A percentile compares a stretch with the other conserved stretches of the same genome.
phyloP scores from a whole-genome alignment of 108 stramenopile species.

The Nannochloropsis granulata region DNA sequence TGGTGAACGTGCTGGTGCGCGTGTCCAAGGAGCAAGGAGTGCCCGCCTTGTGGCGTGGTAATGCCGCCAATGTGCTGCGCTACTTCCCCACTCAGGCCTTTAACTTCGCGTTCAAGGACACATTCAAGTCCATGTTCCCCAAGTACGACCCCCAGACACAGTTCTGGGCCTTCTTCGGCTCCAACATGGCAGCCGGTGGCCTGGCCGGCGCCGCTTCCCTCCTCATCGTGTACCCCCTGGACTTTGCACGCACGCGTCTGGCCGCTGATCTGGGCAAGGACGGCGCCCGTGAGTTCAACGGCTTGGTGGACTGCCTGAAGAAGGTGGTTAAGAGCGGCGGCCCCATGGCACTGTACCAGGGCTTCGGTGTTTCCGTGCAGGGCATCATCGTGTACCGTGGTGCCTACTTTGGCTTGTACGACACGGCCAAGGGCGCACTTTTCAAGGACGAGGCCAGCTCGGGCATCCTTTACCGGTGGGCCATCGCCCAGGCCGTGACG shows the following conservation, averaged over 20 bases:
- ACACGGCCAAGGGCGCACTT: constrained; percentile 86
- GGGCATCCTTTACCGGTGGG: constrained; percentile 86
- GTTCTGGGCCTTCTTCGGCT: constrained; percentile 82
- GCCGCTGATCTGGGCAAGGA: constrained; percentile 90
- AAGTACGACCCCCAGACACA: constrained; percentile 88
- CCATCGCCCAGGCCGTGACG: constrained; percentile 73
- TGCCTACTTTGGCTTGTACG: constrained; percentile 95
- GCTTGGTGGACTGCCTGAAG: constrained; percentile 84
- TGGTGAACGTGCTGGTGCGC: constrained; percentile 86
- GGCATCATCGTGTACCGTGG: constrained; percentile 98
- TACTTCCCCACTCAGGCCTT: constrained; percentile 98
- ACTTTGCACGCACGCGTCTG: constrained; percentile 96
- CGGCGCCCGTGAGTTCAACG: constrained; percentile 74
- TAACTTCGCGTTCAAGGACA: constrained; percentile 98
- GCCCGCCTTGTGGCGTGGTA: constrained; percentile 76
- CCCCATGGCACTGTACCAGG: constrained; percentile 83
- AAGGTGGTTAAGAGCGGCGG: constrained; percentile 76
- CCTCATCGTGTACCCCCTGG: constrained; percentile 93
- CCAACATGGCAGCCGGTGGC: constrained; percentile 95
- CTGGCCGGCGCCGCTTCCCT: constrained; percentile 90
- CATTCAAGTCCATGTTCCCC: constrained; percentile 90
- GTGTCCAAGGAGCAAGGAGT: constrained; percentile 73
- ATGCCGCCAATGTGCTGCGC: constrained; percentile 94
- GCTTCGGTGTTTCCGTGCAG: constrained; percentile 84
- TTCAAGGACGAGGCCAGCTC: constrained; percentile 77